phyloP scores from a whole-genome alignment of 306 rosid species.

The Vigna radiata region DNA sequence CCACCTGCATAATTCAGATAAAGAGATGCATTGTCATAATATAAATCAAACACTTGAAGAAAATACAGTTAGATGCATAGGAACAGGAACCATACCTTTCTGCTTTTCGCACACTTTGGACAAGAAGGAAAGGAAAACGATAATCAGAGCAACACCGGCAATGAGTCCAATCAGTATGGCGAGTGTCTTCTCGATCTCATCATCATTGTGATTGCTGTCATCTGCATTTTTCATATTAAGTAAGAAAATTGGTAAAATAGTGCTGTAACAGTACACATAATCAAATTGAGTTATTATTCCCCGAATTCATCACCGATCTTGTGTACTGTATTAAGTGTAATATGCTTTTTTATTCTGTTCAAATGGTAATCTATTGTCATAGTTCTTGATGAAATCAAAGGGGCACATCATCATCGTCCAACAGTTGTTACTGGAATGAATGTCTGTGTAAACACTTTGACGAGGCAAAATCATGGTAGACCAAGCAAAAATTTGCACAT shows the following conservation, averaged over 20 bases:
- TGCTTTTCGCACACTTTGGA: conserved; percentile 50
- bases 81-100: conserved; percentile 45
- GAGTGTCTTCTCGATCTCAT: conserved; percentile 72
- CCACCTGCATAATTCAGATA: conserved; percentile 58
- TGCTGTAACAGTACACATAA: not conserved
- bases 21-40: not conserved
- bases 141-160: conserved; percentile 73
- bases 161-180: conserved; percentile 83
- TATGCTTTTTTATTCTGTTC: not conserved
- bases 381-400: no score
- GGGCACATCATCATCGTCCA: no score
- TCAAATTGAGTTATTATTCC: conserved; percentile 22
- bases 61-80: not conserved
- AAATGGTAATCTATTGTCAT: not conserved
- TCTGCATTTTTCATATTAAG: conserved; percentile 38
- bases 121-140: conserved; percentile 69
- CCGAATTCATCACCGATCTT: not conserved
- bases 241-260: conserved; percentile 15
- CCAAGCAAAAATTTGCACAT: not conserved
- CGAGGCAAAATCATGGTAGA: not conserved
- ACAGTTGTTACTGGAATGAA: no score
- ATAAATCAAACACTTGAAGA: not conserved
- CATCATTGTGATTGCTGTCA: conserved; percentile 44
- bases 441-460: no score
- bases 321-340: not conserved